Conservation (phyloP, 2,329 filamentous ascomycete species). For the Mariannaea sp. region DNA sequence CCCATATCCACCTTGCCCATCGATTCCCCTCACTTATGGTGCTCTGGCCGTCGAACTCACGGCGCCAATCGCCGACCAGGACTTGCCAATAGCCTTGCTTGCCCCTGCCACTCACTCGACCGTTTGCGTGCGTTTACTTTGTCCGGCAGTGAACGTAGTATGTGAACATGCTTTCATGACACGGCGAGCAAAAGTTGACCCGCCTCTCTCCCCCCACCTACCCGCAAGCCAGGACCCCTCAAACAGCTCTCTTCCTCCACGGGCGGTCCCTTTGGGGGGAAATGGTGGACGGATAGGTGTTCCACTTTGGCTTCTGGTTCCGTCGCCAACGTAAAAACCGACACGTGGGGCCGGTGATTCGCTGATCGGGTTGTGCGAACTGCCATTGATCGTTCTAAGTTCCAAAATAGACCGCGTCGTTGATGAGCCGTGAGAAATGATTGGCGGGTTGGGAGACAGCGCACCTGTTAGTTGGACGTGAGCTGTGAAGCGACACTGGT, state of each 20-base stretch:
- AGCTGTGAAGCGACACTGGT: not conserved
- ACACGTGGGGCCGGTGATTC: constrained; percentile 42
- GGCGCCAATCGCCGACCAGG: constrained; percentile 27
- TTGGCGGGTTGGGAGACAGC: too few relatives aligned
- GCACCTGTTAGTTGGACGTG: too few relatives aligned
- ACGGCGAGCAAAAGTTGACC: not conserved
- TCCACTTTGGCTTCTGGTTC: too few relatives aligned
- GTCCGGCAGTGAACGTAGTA: too few relatives aligned
- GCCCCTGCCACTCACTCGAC: constrained; percentile 14
- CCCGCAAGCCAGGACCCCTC: too few relatives aligned
- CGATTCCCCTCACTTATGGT: constrained; percentile 5
- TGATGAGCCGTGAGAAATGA: too few relatives aligned
- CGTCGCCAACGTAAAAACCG: constrained; percentile 16
- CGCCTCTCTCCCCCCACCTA: too few relatives aligned
- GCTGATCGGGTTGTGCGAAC: constrained; percentile 11
- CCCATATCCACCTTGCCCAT: not conserved
- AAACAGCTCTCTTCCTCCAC: not conserved
- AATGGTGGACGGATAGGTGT: constrained; percentile 4
- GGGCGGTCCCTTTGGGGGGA: too few relatives aligned
- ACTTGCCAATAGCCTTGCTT: constrained; percentile 20
- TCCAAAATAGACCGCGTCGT: too few relatives aligned
- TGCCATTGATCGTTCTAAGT: too few relatives aligned
- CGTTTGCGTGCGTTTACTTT: too few relatives aligned
- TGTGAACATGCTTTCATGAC: constrained; percentile 1
- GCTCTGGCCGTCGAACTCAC: constrained; percentile 10